Percentiles rank a stretch among this genome's conserved stretches.
These are phyloP conservation scores for Aspergillus wentii DNA, from an alignment of 495 filamentous ascomycete genomes.

Conservation along the genomic window DNA sequence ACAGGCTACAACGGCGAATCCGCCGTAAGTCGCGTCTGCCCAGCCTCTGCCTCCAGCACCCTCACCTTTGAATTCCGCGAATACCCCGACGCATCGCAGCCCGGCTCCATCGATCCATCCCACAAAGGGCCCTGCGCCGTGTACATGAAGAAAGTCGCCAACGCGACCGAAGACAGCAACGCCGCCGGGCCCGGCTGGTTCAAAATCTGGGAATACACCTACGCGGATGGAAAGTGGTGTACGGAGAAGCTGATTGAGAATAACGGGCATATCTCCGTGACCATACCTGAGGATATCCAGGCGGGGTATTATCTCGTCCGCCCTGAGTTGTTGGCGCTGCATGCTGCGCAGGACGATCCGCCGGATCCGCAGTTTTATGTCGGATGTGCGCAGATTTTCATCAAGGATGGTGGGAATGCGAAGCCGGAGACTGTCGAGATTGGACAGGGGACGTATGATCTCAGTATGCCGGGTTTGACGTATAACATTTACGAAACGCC, in stretches of 20 bases:
- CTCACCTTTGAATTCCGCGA: constrained; percentile 61
- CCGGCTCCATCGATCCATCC: constrained; percentile 52
- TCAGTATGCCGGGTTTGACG: constrained; percentile 46
- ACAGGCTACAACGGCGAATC: constrained; percentile 52
- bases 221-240: constrained; percentile 60
- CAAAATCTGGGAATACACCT: constrained; percentile 69
- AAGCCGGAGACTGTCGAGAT: constrained; percentile 52
- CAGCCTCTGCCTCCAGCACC: constrained; percentile 44
- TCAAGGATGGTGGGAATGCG: constrained; percentile 42
- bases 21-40: constrained; percentile 54
- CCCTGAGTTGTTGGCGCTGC: constrained; percentile 63
- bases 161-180: constrained; percentile 33
- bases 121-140: constrained; percentile 70
- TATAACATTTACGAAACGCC: constrained; percentile 56
- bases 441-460: constrained; percentile 52
- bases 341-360: constrained; percentile 47
- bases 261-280: constrained; percentile 56
- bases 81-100: constrained; percentile 50
- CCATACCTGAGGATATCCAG: constrained; percentile 54
- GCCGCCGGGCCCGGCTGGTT: constrained; percentile 69
- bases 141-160: constrained; percentile 62
- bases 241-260: constrained; percentile 60
- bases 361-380: constrained; percentile 61
- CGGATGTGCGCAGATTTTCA: constrained; percentile 66
- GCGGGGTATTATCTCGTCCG: constrained; percentile 65